These are phyloP conservation scores for Fragilaria radians DNA, from an alignment of 108 stramenopile genomes.

Conservation along the genomic window DNA sequence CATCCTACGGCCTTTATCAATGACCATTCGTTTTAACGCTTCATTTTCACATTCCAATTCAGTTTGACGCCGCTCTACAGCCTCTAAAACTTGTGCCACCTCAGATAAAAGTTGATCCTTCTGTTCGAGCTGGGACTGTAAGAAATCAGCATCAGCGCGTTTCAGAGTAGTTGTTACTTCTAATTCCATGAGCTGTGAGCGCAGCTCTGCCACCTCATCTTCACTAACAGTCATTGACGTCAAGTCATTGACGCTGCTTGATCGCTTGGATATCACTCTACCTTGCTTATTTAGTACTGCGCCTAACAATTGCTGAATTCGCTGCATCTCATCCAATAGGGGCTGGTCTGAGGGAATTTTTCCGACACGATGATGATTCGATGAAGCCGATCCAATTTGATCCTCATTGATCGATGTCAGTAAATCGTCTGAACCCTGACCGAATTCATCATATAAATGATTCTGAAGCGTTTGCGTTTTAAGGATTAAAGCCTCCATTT, in stretches of 20 bases:
- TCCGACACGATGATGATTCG: neutral
- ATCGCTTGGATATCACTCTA: neutral
- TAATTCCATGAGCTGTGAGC: conserved; percentile 58
- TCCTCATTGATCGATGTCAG: neutral
- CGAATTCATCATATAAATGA: neutral
- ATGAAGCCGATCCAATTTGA: neutral
- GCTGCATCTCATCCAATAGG: conserved; percentile 26
- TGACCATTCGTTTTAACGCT: conserved; percentile 5
- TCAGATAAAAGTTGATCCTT: conserved; percentile 67
- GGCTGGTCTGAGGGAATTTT: neutral
- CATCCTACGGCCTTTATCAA: neutral
- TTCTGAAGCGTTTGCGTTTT: conserved; percentile 27
- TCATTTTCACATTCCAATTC: conserved; percentile 64
- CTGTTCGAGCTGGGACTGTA: conserved; percentile 58
- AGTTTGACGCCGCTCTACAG: conserved; percentile 58
- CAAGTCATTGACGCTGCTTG: neutral
- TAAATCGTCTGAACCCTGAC: neutral
- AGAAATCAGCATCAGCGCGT: conserved; percentile 68
- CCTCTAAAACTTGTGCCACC: conserved; percentile 63
- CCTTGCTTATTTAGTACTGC: conserved; percentile 58
- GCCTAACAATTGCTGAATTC: conserved; percentile 75
- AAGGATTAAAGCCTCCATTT: conserved; percentile 77
- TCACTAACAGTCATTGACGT: conserved; percentile 16
- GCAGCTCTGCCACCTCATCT: conserved; percentile 50
- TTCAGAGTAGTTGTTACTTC: conserved; percentile 47